Percentiles rank a stretch among this genome's conserved stretches.
phyloP scores from a whole-genome alignment of 768 basidiomycete genomes.

The Boletus subparvulus region DNA sequence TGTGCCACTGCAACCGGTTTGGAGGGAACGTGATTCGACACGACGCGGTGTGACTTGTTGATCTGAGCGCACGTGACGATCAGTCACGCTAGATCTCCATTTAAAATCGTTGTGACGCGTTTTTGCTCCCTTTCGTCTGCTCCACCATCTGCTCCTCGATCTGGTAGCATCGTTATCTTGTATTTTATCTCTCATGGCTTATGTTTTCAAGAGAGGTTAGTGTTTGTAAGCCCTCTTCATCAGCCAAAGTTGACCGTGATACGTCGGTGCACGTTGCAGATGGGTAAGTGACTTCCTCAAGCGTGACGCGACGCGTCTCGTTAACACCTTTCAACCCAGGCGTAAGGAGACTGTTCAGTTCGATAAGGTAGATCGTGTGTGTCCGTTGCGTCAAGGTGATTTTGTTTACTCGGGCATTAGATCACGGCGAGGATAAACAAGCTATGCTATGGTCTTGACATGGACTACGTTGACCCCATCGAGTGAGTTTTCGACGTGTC shows the following conservation, averaged over 20 bases:
- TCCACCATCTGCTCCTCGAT: conserved; percentile 24
- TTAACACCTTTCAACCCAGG: conserved; percentile 34
- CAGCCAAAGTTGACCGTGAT: conserved; percentile 7
- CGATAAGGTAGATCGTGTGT: conserved; percentile 65
- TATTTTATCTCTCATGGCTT: conserved; percentile 38
- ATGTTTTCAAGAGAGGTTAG: conserved; percentile 60
- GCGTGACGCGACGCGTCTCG: conserved; percentile 26
- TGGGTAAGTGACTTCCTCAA: conserved; percentile 38
- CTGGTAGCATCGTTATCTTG: conserved; percentile 1
- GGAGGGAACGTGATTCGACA: neutral
- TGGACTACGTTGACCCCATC: conserved; percentile 88
- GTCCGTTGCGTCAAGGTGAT: conserved; percentile 9
- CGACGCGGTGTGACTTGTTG: conserved; percentile 37
- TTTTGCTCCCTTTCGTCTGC: conserved; percentile 12
- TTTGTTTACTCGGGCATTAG: conserved; percentile 38
- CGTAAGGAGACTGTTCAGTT: conserved; percentile 93
- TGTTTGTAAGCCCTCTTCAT: neutral
- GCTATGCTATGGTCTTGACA: conserved; percentile 94
- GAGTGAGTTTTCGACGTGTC: conserved; percentile 47
- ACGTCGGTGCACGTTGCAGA: conserved; percentile 34
- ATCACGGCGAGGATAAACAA: conserved; percentile 86
- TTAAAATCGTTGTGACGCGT: conserved; percentile 36
- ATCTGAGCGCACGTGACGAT: conserved; percentile 31
- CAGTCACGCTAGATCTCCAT: conserved; percentile 24
- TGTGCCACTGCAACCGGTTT: no score